Percentiles rank a stretch among this genome's conserved stretches.
Evolutionary conservation across 1,139 yeast species (phyloP).

Genomic region (Hyphopichia buzzinii): DNA sequence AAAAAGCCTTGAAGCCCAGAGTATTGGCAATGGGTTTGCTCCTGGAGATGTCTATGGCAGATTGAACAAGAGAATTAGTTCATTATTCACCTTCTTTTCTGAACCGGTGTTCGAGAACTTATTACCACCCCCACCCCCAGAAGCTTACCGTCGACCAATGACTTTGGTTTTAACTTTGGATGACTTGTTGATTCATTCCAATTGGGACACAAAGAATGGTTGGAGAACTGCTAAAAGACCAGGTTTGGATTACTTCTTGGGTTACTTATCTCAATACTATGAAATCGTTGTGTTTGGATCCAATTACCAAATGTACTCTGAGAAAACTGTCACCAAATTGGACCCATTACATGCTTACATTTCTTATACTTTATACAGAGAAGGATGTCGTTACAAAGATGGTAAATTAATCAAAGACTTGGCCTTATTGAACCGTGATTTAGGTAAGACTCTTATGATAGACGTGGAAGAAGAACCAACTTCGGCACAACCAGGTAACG

Average conservation of each 20-base stretch:
- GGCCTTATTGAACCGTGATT: constrained; percentile 84
- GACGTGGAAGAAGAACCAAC: constrained; percentile 76
- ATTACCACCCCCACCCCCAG: constrained; percentile 84
- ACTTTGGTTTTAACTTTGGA: constrained; percentile 88
- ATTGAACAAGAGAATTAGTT: constrained; percentile 66
- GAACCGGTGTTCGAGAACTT: constrained; percentile 94
- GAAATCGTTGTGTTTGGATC: constrained; percentile 90
- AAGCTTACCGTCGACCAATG: constrained; percentile 89
- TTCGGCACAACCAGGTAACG: constrained; percentile 88
- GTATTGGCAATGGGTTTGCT: constrained; percentile 65
- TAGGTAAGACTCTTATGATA: constrained; percentile 73
- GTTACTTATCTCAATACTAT: constrained; percentile 90
- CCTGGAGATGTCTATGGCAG: constrained; percentile 67
- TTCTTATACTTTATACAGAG: constrained; percentile 85
- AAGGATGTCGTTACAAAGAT: constrained; percentile 86
- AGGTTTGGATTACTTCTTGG: constrained; percentile 93
- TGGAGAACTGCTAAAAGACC: constrained; percentile 99
- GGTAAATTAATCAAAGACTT: constrained; percentile 87
- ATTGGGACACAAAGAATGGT: constrained; percentile 89
- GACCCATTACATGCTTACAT: constrained; percentile 92
- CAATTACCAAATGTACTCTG: constrained; percentile 83
- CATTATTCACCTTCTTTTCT: constrained; percentile 79
- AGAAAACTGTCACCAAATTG: constrained; percentile 77
- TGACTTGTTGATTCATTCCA: constrained; percentile 85
- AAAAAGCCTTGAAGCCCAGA: constrained; percentile 45